Evolutionary conservation across 345 rosid species (phyloP).

Genomic region (Boechera retrofracta): DNA sequence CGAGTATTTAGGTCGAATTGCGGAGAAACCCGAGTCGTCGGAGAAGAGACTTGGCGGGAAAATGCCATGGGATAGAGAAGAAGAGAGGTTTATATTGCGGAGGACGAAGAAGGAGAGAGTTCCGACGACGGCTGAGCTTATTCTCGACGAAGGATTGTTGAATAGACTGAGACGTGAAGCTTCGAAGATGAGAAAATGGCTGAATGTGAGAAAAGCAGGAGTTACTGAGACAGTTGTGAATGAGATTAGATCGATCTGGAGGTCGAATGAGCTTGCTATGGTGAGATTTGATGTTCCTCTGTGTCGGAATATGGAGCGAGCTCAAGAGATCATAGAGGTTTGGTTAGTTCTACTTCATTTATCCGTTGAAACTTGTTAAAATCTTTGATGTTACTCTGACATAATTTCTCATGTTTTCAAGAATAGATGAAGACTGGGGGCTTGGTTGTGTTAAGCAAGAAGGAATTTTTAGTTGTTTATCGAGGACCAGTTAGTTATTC

Average conservation of each 20-base stretch:
- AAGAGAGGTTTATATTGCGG: conserved; percentile 54
- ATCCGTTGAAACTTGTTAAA: not conserved
- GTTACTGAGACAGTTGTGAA: conserved; percentile 68
- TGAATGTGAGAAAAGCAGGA: conserved; percentile 87
- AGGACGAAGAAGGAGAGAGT: conserved; percentile 66
- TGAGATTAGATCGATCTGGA: conserved; percentile 64
- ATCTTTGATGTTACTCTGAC: conserved; percentile 7
- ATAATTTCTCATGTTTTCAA: conserved; percentile 27
- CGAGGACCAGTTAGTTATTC: conserved; percentile 49
- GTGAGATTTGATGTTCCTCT: conserved; percentile 75
- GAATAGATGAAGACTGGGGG: conserved; percentile 86
- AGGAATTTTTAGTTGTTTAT: conserved; percentile 62
- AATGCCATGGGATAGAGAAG: conserved; percentile 75
- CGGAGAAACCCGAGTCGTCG: not conserved
- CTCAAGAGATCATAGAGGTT: conserved; percentile 85
- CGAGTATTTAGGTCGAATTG: conserved; percentile 44
- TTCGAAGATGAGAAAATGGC: conserved; percentile 70
- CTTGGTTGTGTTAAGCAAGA: conserved; percentile 75
- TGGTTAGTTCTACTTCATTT: conserved; percentile 23
- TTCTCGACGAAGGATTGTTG: conserved; percentile 59
- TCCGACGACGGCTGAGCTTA: conserved; percentile 57
- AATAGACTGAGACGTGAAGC: conserved; percentile 68
- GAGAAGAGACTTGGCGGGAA: conserved; percentile 46
- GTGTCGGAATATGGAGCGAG: conserved; percentile 83
- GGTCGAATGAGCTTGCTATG: conserved; percentile 67